These are phyloP conservation scores for Arabidopsis hybrid DNA, from an alignment of 441 rosid genomes.

Conservation along the genomic window DNA sequence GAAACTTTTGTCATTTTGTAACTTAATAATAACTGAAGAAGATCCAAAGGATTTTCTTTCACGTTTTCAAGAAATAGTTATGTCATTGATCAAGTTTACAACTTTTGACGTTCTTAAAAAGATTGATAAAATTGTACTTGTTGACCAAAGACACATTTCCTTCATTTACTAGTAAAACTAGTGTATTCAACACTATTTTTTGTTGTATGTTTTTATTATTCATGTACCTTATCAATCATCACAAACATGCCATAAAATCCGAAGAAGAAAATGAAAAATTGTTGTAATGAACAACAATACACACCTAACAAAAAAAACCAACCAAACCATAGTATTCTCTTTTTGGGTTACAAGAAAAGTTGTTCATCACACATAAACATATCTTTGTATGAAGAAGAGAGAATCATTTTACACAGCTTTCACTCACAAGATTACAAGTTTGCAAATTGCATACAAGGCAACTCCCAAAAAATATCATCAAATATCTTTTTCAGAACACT, in stretches of 20 bases:
- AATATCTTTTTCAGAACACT: constrained; percentile 4
- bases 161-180: background rate
- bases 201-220: background rate
- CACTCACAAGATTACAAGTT: constrained; percentile 2
- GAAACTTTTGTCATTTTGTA: constrained; percentile 15
- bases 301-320: background rate
- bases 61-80: background rate
- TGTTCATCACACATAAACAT: background rate
- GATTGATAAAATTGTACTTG: too few relatives aligned
- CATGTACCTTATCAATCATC: background rate
- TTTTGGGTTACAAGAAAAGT: background rate
- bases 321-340: background rate
- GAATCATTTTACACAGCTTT: background rate
- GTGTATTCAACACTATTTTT: background rate
- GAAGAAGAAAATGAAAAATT: background rate
- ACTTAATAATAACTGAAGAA: background rate
- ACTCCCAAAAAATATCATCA: constrained; percentile 1
- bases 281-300: background rate
- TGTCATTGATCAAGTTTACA: background rate
- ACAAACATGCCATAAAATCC: background rate
- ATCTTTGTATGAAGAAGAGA: constrained; percentile 1
- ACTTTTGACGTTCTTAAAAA: background rate
- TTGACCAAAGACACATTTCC: background rate
- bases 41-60: constrained; percentile 15
- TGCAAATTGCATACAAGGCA: constrained; percentile 11